Evolutionary conservation across 306 rosid genomes (phyloP), one percentile per base, ranked within the genome.

Genomic region (Cercis canadensis): DNA sequence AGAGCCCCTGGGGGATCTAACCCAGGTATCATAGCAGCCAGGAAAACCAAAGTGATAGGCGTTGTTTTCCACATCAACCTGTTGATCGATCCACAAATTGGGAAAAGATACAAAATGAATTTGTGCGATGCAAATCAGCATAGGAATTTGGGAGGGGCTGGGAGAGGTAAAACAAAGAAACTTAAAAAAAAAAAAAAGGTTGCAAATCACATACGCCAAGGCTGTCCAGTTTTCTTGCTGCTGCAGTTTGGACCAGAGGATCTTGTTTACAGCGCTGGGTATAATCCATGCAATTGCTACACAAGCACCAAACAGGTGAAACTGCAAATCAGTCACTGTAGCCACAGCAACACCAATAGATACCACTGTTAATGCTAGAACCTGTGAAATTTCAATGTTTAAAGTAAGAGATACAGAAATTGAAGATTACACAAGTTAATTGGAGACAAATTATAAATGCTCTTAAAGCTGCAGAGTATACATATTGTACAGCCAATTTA

Each of bases 61-160:
- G 96, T 92, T 64, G 92, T 92, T 80, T 92, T 89, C 96, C 97
- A 92, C 97, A 89, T 92, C 77, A 92, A 83, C 83, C 96, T 92
- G 81, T 78, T 64, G 47, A 44, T 67, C 3, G n/a, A 68, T 58
- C 57, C 80, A 76, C 49, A 67, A 51, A 65, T 67, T 50, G 33
- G 66, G 58, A 36, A 24, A 36, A 52, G 9, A 70, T 14, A 44
- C 47, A 71, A 54, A 31, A 70, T 5, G 12, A 65, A 40, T 4
- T 52, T 12, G 11, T 2, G 7, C 0, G 39, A 62, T 37, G 21
- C 39, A 39, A 55, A 69, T 65, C 58, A 57, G 60, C 34, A 33
- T 33, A 29, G 44, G 70, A 47, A 51, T 34, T 9, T 49, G 17
- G 41, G 56, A 44, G 4, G 14, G 13, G 29, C 29, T 24, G 29